These are phyloP conservation scores for Yamadazyma trypodendri DNA, from an alignment of 1,139 yeast genomes.

Conservation along the genomic window DNA sequence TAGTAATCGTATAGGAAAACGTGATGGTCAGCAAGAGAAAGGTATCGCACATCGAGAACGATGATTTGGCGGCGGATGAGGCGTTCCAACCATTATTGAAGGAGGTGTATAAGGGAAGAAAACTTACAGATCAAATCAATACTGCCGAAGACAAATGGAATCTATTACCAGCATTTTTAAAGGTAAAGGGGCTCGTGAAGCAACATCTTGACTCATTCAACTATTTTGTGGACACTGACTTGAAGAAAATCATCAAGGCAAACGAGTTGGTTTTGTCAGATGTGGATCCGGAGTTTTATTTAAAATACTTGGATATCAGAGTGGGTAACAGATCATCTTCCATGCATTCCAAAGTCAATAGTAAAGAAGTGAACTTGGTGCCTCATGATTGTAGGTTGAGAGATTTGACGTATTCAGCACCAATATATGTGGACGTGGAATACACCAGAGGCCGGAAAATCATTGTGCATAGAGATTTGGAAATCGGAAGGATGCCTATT, in stretches of 20 bases:
- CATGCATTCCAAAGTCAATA: constrained; percentile 38
- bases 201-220: constrained; percentile 97
- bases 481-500: constrained; percentile 96
- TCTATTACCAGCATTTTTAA: constrained; percentile 87
- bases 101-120: constrained; percentile 83
- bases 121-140: constrained; percentile 79
- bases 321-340: constrained; percentile 67
- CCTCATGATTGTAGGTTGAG: constrained; percentile 97
- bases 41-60: constrained; percentile 12
- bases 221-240: constrained; percentile 89
- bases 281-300: constrained; percentile 94
- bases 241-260: constrained; percentile 88
- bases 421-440: constrained; percentile 94
- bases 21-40: constrained; percentile 16
- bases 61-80: constrained; percentile 31
- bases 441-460: constrained; percentile 93
- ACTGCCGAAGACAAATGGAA: constrained; percentile 97
- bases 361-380: constrained; percentile 67
- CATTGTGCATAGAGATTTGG: constrained; percentile 84
- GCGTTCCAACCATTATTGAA: constrained; percentile 74
- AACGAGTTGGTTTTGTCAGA: constrained; percentile 87
- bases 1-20: not conserved
- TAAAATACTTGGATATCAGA: constrained; percentile 87
- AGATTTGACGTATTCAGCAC: constrained; percentile 94
- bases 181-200: constrained; percentile 93